These are phyloP conservation scores for Tilletia horrida DNA, from an alignment of 1,284 basidiomycete species.

Conservation along the genomic window DNA sequence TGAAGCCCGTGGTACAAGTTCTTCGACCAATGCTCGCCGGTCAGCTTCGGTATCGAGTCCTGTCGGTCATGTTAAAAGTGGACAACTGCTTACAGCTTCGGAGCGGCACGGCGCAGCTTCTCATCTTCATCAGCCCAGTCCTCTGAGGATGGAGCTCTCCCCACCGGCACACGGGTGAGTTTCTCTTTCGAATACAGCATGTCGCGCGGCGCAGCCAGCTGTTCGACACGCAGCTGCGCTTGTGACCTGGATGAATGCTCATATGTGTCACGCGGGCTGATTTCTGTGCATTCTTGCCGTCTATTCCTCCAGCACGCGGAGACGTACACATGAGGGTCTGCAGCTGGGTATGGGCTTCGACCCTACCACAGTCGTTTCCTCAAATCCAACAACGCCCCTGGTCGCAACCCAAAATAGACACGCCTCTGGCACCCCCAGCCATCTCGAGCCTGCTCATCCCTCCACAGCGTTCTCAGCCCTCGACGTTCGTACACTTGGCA, in stretches of 20 bases:
- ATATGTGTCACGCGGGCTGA: background rate
- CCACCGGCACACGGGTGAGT: background rate
- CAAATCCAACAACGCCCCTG: constrained; percentile 32
- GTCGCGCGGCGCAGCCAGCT: no score
- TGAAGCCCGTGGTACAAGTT: no score
- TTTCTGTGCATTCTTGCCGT: background rate
- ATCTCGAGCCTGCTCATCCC: constrained; percentile 24
- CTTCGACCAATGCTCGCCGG: background rate
- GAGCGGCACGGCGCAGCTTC: background rate
- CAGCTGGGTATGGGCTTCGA: constrained; percentile 28
- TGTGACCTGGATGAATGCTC: background rate
- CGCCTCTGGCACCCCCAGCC: constrained; percentile 33
- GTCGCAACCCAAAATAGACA: constrained; percentile 37
- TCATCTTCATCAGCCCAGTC: background rate
- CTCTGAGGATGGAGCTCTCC: background rate
- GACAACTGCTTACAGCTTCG: background rate
- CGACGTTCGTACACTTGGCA: background rate
- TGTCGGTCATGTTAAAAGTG: background rate
- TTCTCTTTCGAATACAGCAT: background rate
- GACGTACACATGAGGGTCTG: constrained; percentile 5
- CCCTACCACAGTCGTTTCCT: constrained; percentile 33
- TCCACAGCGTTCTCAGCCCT: constrained; percentile 4
- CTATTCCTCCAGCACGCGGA: background rate
- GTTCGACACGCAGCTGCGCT: no score
- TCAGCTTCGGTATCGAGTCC: background rate